Evolutionary conservation across 1,284 basidiomycete species (phyloP).

Genomic region (Acaromyces ingoldii): DNA sequence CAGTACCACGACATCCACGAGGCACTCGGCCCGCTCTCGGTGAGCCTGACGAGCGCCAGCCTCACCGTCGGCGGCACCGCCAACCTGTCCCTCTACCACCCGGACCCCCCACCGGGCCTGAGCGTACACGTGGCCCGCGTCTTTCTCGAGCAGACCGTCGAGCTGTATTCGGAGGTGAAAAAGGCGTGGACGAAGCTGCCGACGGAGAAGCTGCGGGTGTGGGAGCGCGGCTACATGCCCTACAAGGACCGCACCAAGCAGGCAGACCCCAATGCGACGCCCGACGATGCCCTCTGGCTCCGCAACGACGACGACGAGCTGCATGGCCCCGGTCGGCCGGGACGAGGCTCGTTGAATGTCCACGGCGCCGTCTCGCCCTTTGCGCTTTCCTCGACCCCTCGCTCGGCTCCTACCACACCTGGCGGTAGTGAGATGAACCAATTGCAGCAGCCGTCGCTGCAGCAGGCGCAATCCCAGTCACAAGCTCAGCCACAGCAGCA

Average conservation of each 20-base stretch:
- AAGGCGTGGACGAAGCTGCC: conserved; percentile 42
- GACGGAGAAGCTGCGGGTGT: conserved; percentile 43
- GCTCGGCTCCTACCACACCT: too few relatives aligned
- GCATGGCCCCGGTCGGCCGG: conserved; percentile 31
- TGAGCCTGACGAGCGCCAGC: conserved; percentile 40
- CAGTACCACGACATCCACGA: conserved; percentile 47
- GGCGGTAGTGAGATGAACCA: too few relatives aligned
- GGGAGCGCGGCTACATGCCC: conserved; percentile 46
- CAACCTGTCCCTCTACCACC: conserved; percentile 37
- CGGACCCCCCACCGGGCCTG: conserved; percentile 41
- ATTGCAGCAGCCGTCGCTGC: not conserved
- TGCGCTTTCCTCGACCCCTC: conserved; percentile 14
- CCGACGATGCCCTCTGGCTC: conserved; percentile 35
- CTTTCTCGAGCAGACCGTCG: conserved; percentile 47
- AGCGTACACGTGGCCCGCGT: conserved; percentile 44
- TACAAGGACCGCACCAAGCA: conserved; percentile 34
- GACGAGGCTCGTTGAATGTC: conserved; percentile 19
- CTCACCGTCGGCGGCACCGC: conserved; percentile 47
- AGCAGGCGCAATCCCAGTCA: not conserved
- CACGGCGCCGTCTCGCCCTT: conserved; percentile 28
- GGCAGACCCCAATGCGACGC: conserved; percentile 17
- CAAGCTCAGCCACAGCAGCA: not conserved
- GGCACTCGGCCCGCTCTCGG: conserved; percentile 38
- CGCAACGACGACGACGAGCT: conserved; percentile 21
- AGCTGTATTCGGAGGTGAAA: conserved; percentile 38